Evolutionary conservation across 371 early-diverging fungal genomes (phyloP), one percentile per base, ranked within the genome.

Genomic region (Mucor velutinosus): DNA sequence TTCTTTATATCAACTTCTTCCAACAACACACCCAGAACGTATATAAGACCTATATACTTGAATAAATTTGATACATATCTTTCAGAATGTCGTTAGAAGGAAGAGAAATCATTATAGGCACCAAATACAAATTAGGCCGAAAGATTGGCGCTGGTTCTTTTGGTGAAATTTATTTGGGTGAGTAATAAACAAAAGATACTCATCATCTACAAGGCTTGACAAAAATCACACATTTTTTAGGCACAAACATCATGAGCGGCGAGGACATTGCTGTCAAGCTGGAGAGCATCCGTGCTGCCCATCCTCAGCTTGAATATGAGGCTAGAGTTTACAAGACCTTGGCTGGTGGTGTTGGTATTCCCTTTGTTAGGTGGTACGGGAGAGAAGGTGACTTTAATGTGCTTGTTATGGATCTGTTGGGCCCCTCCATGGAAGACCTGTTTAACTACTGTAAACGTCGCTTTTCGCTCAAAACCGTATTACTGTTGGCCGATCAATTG

Each of bases 91-190:
- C 82, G 27, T 73, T 82, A 58, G 82, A 82, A 72, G 82, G 80
- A 72, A 71, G 78, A 74, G 77, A 81, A 57, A 76, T 75, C 66
- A 69, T 80, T 58, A 69, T 79, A 67, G 98, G 94, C 66, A 91
- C 92, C 84, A 96, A 95, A 80, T 99, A 94, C 86, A 86, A 93
- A 71, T 82, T 99, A 61, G 95, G 97, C 58, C 87, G 95, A 70
- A 99, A 98, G 87, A 97, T 99, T 80, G 99, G 99, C 65, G 92
- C 95, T 61, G 99, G 99, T 68, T 95, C 97, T 51, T 99, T 99
- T 90, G 99, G 99, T 63, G 99, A 99, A 79, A 98, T 99, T 76
- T 99, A 95, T 80, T 86, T 97, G 60, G 97, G 96, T 92, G 84
- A 67, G 41, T 60, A 41, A 49, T 17, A 45, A 30, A 60, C 37